These are phyloP conservation scores for Tephrocybe sp. DNA, from an alignment of 768 basidiomycete species.

Conservation along the genomic window DNA sequence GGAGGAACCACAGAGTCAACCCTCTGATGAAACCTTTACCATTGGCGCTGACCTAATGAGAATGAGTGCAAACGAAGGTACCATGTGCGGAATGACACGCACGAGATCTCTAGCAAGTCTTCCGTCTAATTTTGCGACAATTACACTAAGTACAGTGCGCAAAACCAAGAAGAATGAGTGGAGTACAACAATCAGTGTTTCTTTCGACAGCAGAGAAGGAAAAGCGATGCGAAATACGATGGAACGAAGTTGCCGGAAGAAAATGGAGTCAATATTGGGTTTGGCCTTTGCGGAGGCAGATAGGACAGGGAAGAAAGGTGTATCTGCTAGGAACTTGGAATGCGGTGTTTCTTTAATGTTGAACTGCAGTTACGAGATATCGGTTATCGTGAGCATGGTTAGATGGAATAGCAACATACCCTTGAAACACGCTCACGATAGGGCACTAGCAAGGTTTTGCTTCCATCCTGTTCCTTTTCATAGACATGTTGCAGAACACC, in stretches of 20 bases:
- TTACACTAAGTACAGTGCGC: constrained; percentile 83
- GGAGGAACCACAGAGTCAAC: constrained; percentile 81
- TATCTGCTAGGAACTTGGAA: constrained; percentile 49
- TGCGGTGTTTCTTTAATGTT: constrained; percentile 46
- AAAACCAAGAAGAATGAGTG: constrained; percentile 87
- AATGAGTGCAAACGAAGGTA: neutral
- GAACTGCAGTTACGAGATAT: constrained; percentile 25
- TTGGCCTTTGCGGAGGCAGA: constrained; percentile 40
- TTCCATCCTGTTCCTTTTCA: constrained; percentile 52
- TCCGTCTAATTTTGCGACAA: constrained; percentile 87
- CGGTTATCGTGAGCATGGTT: no score
- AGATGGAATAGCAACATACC: constrained; percentile 32
- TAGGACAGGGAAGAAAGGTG: constrained; percentile 59
- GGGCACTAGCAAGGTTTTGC: constrained; percentile 64
- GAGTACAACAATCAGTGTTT: constrained; percentile 66
- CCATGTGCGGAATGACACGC: constrained; percentile 10
- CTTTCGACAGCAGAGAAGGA: constrained; percentile 61
- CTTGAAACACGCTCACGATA: constrained; percentile 61
- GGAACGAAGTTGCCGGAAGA: constrained; percentile 69
- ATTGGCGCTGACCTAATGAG: constrained; percentile 68
- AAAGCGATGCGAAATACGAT: constrained; percentile 71
- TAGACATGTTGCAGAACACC: constrained; percentile 62
- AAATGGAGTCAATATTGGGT: constrained; percentile 66
- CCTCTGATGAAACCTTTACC: constrained; percentile 80
- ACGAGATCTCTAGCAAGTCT: constrained; percentile 86